Percentiles rank a stretch among this genome's conserved stretches.
Conservation (phyloP, 2,329 filamentous ascomycete genomes). For the Colletotrichum sp. region DNA sequence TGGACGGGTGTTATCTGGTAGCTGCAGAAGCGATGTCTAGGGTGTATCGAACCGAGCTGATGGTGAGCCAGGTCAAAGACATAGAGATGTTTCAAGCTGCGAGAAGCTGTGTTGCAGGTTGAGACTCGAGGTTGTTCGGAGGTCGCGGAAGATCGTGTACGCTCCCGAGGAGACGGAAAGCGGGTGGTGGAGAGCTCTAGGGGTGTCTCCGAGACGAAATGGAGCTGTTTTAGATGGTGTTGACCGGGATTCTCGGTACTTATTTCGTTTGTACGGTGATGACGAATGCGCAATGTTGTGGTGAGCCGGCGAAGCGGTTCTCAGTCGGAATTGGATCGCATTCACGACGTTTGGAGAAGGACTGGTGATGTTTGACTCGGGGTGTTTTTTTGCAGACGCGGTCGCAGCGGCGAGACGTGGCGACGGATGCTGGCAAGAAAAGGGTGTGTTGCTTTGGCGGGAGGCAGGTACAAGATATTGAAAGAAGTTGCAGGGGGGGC, state of each 20-base stretch:
- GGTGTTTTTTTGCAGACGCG: neutral
- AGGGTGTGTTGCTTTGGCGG: neutral
- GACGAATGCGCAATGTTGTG: neutral
- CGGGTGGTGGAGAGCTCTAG: slow-evolving; percentile 11
- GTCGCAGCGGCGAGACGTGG: neutral
- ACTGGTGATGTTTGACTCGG: neutral
- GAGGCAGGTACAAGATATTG: slow-evolving; percentile 13
- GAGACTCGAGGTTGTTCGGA: neutral
- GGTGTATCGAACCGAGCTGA: neutral
- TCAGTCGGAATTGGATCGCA: neutral
- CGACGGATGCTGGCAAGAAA: neutral
- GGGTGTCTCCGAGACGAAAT: slow-evolving; percentile 8
- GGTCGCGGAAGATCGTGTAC: slow-evolving; percentile 6
- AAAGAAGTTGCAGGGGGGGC: neutral
- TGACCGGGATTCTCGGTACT: neutral
- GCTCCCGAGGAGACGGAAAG: slow-evolving; percentile 5
- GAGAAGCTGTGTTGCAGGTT: neutral
- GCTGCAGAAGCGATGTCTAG: neutral
- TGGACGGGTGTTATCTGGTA: neutral
- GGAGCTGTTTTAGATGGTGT: slow-evolving; percentile 12
- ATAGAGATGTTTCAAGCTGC: neutral
- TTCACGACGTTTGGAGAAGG: neutral
- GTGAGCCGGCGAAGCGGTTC: neutral
- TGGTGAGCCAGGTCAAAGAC: neutral
- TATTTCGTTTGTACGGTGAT: neutral